A percentile compares a stretch with the other conserved stretches of the same genome.
Conservation (phyloP, 2,329 filamentous ascomycete genomes). For the Botryotinia calthae region DNA sequence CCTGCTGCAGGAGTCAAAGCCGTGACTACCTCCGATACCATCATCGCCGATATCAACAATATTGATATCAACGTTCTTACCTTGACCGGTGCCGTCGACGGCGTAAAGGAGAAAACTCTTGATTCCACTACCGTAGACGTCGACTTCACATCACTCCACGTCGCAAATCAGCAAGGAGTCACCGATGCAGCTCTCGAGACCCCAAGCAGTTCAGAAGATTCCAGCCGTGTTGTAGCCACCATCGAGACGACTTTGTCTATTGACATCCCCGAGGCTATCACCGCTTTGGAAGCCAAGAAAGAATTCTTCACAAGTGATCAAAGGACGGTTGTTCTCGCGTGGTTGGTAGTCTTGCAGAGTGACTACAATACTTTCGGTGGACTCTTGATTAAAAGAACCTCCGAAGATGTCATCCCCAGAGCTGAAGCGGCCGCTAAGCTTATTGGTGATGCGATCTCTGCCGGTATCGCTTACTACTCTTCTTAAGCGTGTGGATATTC, state of each 20-base stretch:
- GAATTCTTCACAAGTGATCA: neutral
- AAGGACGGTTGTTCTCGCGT: neutral
- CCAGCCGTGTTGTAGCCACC: neutral
- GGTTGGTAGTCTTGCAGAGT: neutral
- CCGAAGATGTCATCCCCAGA: neutral
- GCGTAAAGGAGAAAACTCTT: neutral
- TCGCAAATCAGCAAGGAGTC: neutral
- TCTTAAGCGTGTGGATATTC: neutral
- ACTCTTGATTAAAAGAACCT: neutral
- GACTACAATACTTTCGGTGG: neutral
- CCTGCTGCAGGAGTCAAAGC: neutral
- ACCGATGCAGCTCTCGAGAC: neutral
- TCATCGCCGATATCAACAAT: neutral
- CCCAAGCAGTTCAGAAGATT: neutral
- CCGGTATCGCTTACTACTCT: neutral
- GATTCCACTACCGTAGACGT: neutral
- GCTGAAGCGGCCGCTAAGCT: neutral
- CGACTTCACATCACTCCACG: neutral
- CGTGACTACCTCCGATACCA: neutral
- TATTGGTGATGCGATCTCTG: neutral
- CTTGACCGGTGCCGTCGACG: neutral
- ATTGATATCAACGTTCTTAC: neutral
- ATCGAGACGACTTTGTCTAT: neutral
- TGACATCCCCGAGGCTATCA: neutral
- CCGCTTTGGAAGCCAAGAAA: neutral